Evolutionary conservation across 768 basidiomycete genomes (phyloP).

Genomic region (Tricholoma sp.): DNA sequence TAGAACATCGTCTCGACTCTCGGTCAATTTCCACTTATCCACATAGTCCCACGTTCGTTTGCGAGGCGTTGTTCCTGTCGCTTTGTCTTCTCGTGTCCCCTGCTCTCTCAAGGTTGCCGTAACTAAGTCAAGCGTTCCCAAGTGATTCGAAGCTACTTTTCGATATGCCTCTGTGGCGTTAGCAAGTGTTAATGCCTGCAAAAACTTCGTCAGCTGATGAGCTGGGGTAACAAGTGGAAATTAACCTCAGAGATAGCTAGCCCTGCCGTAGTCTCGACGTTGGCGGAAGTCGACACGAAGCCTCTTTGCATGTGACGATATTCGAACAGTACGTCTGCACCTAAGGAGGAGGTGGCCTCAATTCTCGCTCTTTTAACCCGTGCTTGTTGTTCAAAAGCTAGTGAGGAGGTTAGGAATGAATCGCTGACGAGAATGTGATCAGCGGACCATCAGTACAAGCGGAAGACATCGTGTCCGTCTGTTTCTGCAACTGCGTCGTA

Average conservation of each 20-base stretch:
- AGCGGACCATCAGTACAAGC: conserved; percentile 42
- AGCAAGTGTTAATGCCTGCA: conserved; percentile 38
- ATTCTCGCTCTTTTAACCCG: conserved; percentile 65
- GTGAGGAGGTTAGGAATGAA: background rate
- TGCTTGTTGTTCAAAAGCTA: conserved; percentile 58
- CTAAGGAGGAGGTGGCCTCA: conserved; percentile 49
- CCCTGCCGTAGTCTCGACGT: conserved; percentile 18
- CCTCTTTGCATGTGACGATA: conserved; percentile 47
- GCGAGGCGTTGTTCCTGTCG: conserved; percentile 72
- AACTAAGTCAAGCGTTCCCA: conserved; percentile 46
- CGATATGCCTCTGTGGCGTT: conserved; percentile 40
- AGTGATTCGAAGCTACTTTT: conserved; percentile 33
- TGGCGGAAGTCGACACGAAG: conserved; percentile 44
- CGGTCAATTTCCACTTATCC: conserved; percentile 69
- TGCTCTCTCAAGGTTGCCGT: conserved; percentile 48
- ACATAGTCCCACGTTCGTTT: conserved; percentile 69
- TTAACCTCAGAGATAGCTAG: conserved; percentile 49
- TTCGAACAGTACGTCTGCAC: conserved; percentile 45
- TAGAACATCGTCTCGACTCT: conserved; percentile 56
- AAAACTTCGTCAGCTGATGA: conserved; percentile 2
- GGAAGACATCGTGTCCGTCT: conserved; percentile 37
- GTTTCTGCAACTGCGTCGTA: conserved; percentile 46
- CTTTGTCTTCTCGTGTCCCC: conserved; percentile 55
- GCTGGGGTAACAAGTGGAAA: background rate
- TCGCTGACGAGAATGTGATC: background rate